These are phyloP conservation scores for Capsicum chinense DNA, from an alignment of 257 asterid species.

Conservation along the genomic window DNA sequence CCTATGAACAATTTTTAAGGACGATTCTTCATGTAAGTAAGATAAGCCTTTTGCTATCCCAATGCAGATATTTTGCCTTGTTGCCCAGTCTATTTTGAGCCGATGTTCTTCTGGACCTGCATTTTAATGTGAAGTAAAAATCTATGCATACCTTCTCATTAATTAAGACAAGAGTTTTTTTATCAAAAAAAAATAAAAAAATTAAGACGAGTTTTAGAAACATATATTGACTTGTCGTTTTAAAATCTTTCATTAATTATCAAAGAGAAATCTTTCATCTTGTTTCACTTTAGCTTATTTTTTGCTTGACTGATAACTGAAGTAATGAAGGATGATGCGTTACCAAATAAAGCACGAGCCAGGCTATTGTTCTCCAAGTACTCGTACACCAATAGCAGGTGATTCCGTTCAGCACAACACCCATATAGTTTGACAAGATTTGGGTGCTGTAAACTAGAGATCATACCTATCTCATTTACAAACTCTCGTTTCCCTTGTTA, in stretches of 20 bases:
- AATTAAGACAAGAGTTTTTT: too few species aligned
- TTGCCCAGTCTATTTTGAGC: neutral
- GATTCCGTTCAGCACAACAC: conserved; percentile 34
- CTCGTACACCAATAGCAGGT: conserved; percentile 30
- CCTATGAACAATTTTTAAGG: conserved; percentile 28
- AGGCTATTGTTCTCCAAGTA: conserved; percentile 34
- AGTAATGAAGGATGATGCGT: neutral
- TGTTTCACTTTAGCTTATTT: neutral
- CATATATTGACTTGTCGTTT: neutral
- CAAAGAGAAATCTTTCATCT: neutral
- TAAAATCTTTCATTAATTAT: neutral
- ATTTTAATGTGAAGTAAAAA: neutral
- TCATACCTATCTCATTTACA: conserved; percentile 29
- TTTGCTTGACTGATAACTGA: too few species aligned
- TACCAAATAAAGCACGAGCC: conserved; percentile 29
- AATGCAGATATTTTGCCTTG: conserved; percentile 29
- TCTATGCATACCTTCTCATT: too few species aligned
- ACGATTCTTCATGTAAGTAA: conserved; percentile 26
- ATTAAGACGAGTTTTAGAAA: too few species aligned
- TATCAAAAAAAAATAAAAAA: too few species aligned
- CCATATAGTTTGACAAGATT: conserved; percentile 32
- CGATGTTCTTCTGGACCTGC: conserved; percentile 19
- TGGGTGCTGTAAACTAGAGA: conserved; percentile 33
- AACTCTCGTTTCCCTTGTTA: conserved; percentile 33
- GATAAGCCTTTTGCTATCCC: conserved; percentile 34